Base-by-base conservation (phyloP, 352 stramenopile species). In the Globisporangium acanthophoron region DNA sequence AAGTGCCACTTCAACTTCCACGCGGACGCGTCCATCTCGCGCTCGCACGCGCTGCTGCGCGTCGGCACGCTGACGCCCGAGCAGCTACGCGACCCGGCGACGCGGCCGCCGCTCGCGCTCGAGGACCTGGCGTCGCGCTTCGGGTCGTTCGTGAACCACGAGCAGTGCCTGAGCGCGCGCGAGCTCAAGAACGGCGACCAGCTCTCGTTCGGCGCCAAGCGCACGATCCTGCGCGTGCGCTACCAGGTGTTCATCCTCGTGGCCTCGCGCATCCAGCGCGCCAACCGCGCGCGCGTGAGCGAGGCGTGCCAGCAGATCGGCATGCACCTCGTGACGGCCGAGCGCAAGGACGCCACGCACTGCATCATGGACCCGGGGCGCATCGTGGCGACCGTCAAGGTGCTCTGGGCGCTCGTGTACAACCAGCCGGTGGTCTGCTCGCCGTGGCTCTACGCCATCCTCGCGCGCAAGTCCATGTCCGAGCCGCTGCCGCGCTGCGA, bases 1-100 rank as follows among this genome's bases (percentile, higher is more conserved):
- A 79, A 82, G 56, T 91, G 84, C 59, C 78, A 92, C 59, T 88
- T 95, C 64, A 94, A 87, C 61, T 94, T 95, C 68, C 70, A 85
- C 9, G 66, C 70, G 20, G 86, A 95, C 70, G 60, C 74, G 66
- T 94, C 84, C 47, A 92, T 95, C 67, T 95, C 86, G 37, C 84
- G 83, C 59, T 70, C 70, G 41, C 86, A 95, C 56, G 86, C 86
- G 44, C 49, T 88, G 40, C 67, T 95, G 35, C 76, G 76, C 63
- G 86, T 95, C 15, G 83, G 80, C 47, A 70, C 68, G n/a, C 70
- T 95, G 29, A 62, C 74, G 21, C 29, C 54, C 15, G 68, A 87
- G 64, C 76, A 95, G 54, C 65, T 95, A 31, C 56, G 62, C 16
- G 72, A 90, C 58, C 69, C 80, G 47, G 53, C 62, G 13, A 74